Conservation (phyloP, 1,139 yeast genomes). For the Lodderomyces oxycetoniae region DNA sequence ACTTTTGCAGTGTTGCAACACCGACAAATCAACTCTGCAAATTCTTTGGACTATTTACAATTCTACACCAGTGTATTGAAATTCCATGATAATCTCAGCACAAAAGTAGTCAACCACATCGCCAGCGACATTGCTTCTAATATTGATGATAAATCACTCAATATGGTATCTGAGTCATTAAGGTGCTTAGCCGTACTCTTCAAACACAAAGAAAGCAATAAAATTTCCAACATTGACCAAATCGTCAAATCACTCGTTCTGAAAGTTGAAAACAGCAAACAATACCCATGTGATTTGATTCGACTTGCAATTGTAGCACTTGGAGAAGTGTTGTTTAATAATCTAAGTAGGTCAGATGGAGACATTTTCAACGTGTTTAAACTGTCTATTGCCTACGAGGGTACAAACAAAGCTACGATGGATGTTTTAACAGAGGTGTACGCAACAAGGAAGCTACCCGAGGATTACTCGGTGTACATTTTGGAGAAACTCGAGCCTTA, state of each 20-base stretch:
- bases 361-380: conserved; percentile 17
- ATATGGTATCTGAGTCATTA: conserved; percentile 49
- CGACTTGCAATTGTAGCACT: conserved; percentile 40
- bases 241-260: conserved; percentile 21
- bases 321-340: conserved; percentile 20
- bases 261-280: conserved; percentile 35
- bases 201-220: conserved; percentile 18
- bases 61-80: conserved; percentile 25
- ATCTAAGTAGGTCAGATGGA: conserved; percentile 12
- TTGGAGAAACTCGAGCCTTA: conserved; percentile 18
- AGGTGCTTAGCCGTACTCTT: conserved; percentile 22
- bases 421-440: conserved; percentile 27
- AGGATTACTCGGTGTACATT: conserved; percentile 17
- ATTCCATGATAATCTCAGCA: conserved; percentile 8
- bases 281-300: conserved; percentile 48
- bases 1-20: conserved; percentile 18
- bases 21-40: conserved; percentile 19
- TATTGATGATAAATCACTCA: conserved; percentile 33
- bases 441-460: conserved; percentile 15
- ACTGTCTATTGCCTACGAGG: conserved; percentile 32
- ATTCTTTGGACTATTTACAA: conserved; percentile 24
- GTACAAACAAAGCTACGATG: conserved; percentile 30
- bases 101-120: conserved; percentile 28
- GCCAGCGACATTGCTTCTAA: conserved; percentile 39
- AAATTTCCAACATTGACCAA: conserved; percentile 24